These are phyloP conservation scores for Lyophyllum atratum DNA, from an alignment of 768 basidiomycete genomes.

Conservation along the genomic window DNA sequence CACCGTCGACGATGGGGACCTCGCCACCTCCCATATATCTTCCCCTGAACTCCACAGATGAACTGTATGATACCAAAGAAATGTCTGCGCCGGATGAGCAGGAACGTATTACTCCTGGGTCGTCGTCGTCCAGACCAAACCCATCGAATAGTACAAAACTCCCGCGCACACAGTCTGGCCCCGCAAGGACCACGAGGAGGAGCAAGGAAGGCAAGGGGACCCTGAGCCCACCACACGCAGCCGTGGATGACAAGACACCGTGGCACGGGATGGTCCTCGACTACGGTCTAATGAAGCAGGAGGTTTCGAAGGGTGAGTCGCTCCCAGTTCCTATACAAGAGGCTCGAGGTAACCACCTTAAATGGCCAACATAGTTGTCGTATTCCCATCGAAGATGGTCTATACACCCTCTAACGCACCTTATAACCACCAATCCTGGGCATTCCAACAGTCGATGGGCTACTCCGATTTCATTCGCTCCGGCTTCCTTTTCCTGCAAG, in stretches of 20 bases:
- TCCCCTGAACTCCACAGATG: neutral
- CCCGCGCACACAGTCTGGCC: slow-evolving; percentile 12
- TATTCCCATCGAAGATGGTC: slow-evolving; percentile 17
- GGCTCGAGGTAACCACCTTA: neutral
- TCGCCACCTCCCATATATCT: slow-evolving; percentile 2
- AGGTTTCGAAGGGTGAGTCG: neutral
- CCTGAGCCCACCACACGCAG: neutral
- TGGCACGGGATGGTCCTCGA: slow-evolving; percentile 18
- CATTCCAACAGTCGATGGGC: slow-evolving; percentile 89
- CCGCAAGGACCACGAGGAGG: slow-evolving; percentile 3
- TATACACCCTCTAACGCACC: slow-evolving; percentile 13
- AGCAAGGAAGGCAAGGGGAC: slow-evolving; percentile 3
- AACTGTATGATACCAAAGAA: neutral
- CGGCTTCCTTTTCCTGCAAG: slow-evolving; percentile 83
- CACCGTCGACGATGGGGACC: neutral
- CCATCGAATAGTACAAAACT: neutral
- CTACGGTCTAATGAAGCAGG: slow-evolving; percentile 11
- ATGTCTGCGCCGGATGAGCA: neutral
- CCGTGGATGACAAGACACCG: slow-evolving; percentile 3
- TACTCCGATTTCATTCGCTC: slow-evolving; percentile 92
- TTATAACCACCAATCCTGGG: slow-evolving; percentile 46
- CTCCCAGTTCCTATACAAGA: neutral
- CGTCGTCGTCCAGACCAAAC: neutral
- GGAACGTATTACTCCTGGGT: neutral
- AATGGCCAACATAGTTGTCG: slow-evolving; percentile 4